Conservation (phyloP, 2,329 filamentous ascomycete species). For the Colletotrichum orbiculare region DNA sequence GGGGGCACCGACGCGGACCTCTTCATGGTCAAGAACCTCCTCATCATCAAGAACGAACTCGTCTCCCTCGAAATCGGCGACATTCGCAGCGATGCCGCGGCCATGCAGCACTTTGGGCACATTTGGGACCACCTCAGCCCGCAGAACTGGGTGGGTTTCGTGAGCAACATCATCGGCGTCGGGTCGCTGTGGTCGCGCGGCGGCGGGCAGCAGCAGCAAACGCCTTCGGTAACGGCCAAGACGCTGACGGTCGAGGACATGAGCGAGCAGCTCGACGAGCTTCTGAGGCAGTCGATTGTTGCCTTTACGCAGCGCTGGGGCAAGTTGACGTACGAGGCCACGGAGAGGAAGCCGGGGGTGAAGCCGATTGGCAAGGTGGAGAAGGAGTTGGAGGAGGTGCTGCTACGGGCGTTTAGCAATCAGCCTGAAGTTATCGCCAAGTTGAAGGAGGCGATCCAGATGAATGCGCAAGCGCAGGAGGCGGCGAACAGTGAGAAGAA, state of each 20-base stretch:
- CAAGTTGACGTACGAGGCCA: slow-evolving; percentile 60
- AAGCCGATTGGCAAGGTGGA: slow-evolving; percentile 65
- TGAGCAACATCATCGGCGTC: slow-evolving; percentile 64
- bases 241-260: slow-evolving; percentile 64
- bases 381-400: slow-evolving; percentile 65
- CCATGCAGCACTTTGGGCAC: slow-evolving; percentile 71
- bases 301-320: slow-evolving; percentile 72
- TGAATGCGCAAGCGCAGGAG: slow-evolving; percentile 65
- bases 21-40: slow-evolving; percentile 93
- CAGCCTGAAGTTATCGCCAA: slow-evolving; percentile 69
- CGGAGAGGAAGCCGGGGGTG: slow-evolving; percentile 58
- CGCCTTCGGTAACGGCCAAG: slow-evolving; percentile 41
- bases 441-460: slow-evolving; percentile 70
- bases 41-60: slow-evolving; percentile 95
- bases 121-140: slow-evolving; percentile 73
- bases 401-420: slow-evolving; percentile 68
- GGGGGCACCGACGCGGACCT: slow-evolving; percentile 79
- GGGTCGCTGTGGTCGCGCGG: slow-evolving; percentile 60
- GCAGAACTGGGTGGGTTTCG: slow-evolving; percentile 68
- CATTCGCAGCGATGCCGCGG: slow-evolving; percentile 62
- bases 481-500: slow-evolving; percentile 52
- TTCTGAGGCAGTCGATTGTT: slow-evolving; percentile 71
- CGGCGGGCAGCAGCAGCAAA: slow-evolving; percentile 36
- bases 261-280: slow-evolving; percentile 72
- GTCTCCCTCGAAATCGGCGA: slow-evolving; percentile 93